A percentile compares a stretch with the other conserved stretches of the same genome.
Conservation (phyloP, 2,329 filamentous ascomycete species). For the Fusarium concolor region DNA sequence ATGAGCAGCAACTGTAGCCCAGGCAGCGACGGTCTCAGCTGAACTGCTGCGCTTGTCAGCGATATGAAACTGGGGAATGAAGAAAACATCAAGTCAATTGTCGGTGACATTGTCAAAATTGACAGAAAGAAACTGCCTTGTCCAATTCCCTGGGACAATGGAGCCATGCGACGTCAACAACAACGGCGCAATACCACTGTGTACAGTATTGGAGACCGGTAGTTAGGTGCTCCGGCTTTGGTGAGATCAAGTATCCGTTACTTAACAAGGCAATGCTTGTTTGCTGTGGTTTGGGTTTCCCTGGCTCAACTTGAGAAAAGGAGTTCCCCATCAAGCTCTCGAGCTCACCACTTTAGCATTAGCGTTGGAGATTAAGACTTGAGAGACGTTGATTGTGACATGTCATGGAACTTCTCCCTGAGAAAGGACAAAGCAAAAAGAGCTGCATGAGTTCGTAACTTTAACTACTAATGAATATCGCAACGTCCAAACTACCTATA, state of each 20-base stretch:
- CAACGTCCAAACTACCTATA: conserved; percentile 10
- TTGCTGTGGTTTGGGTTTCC: too few relatives aligned
- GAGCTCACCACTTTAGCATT: conserved; percentile 5
- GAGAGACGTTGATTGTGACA: conserved; percentile 16
- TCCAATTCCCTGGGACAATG: conserved; percentile 2
- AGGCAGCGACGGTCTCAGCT: neutral
- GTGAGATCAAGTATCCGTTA: conserved; percentile 12
- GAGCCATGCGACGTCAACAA: conserved; percentile 15
- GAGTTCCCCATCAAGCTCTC: conserved; percentile 17
- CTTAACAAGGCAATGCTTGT: conserved; percentile 8
- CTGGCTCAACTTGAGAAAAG: conserved; percentile 8
- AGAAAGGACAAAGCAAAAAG: conserved; percentile 26
- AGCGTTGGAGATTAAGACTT: neutral
- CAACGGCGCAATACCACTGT: conserved; percentile 6
- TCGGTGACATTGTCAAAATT: conserved; percentile 9
- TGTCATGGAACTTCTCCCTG: conserved; percentile 8
- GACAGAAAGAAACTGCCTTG: neutral
- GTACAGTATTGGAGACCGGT: conserved; percentile 18
- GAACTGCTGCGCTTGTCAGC: neutral
- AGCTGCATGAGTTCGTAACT: neutral
- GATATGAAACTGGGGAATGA: neutral
- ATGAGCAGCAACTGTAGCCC: conserved; percentile 6
- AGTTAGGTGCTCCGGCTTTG: neutral
- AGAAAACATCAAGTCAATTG: neutral
- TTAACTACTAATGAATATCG: conserved; percentile 17